A percentile compares a stretch with the other conserved stretches of the same genome.
Evolutionary conservation across 2,329 filamentous ascomycete species (phyloP).

Genomic region (Didymella lethalis): DNA sequence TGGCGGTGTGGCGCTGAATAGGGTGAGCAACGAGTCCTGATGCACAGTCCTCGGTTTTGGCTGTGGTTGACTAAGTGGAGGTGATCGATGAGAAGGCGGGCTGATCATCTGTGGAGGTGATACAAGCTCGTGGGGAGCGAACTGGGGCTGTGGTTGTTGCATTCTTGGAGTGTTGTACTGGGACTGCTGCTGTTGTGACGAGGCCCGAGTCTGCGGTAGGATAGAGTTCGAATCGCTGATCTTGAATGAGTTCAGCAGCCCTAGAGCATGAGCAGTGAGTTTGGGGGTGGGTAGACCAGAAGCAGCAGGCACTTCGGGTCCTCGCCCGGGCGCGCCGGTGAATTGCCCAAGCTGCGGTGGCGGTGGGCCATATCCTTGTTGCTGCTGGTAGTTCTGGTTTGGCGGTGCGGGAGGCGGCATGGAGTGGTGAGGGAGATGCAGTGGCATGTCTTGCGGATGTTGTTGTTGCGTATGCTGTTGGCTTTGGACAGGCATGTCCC

Average conservation of each 20-base stretch:
- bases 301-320: constrained; percentile 61
- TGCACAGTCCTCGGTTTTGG: constrained; percentile 52
- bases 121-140: constrained; percentile 33
- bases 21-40: constrained; percentile 55
- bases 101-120: constrained; percentile 40
- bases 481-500: constrained; percentile 40
- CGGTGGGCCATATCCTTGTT: constrained; percentile 44
- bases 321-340: constrained; percentile 47
- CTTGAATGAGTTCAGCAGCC: constrained; percentile 67
- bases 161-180: constrained; percentile 35
- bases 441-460: constrained; percentile 32
- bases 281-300: constrained; percentile 66
- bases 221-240: constrained; percentile 38
- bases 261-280: constrained; percentile 64
- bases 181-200: constrained; percentile 25
- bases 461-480: constrained; percentile 22
- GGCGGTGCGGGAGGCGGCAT: constrained; percentile 34
- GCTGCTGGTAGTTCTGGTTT: constrained; percentile 25
- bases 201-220: constrained; percentile 17
- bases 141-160: constrained; percentile 33
- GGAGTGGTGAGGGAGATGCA: constrained; percentile 30
- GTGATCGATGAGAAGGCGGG: constrained; percentile 42
- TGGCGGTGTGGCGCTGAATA: constrained; percentile 52
- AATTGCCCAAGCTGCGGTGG: constrained; percentile 39
- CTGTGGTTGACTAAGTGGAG: constrained; percentile 40